Conservation (phyloP, 1,284 basidiomycete species). For the Papiliotrema fonsecae region DNA sequence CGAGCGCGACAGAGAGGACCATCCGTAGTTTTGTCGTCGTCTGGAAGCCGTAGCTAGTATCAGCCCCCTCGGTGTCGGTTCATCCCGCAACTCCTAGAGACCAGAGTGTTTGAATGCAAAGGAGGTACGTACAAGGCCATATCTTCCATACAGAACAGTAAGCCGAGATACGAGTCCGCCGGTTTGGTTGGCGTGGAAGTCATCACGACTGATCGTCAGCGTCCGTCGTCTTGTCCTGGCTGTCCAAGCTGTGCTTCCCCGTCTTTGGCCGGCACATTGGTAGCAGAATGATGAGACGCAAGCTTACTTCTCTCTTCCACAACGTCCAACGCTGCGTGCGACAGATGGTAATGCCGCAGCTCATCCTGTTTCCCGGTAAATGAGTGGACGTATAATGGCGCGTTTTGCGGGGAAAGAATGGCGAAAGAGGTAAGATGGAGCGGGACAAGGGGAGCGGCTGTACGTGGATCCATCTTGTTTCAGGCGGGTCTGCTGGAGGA, state of each 20-base stretch:
- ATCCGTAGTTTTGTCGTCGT: conserved; percentile 43
- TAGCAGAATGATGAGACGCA: background rate
- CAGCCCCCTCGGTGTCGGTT: background rate
- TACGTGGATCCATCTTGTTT: conserved; percentile 26
- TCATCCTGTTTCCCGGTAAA: conserved; percentile 43
- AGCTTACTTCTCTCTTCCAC: conserved; percentile 47
- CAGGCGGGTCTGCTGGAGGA: background rate
- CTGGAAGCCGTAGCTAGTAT: conserved; percentile 45
- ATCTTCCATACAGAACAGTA: conserved; percentile 49
- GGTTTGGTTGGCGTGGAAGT: conserved; percentile 38
- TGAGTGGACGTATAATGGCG: conserved; percentile 45
- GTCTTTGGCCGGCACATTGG: too few species aligned
- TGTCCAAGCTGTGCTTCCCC: too few species aligned
- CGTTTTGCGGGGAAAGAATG: conserved; percentile 42
- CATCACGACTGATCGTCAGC: conserved; percentile 34
- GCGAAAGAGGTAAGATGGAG: conserved; percentile 44
- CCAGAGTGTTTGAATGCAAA: background rate
- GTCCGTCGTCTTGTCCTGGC: background rate
- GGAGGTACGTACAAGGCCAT: conserved; percentile 43
- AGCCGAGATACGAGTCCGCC: conserved; percentile 45
- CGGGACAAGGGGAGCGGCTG: conserved; percentile 28
- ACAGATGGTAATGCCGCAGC: conserved; percentile 45
- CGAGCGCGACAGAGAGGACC: conserved; percentile 44
- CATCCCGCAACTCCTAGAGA: too few species aligned
- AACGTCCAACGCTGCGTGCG: conserved; percentile 46